phyloP scores from a whole-genome alignment of 805 yeast genomes.

The Priceomyces castillae region DNA sequence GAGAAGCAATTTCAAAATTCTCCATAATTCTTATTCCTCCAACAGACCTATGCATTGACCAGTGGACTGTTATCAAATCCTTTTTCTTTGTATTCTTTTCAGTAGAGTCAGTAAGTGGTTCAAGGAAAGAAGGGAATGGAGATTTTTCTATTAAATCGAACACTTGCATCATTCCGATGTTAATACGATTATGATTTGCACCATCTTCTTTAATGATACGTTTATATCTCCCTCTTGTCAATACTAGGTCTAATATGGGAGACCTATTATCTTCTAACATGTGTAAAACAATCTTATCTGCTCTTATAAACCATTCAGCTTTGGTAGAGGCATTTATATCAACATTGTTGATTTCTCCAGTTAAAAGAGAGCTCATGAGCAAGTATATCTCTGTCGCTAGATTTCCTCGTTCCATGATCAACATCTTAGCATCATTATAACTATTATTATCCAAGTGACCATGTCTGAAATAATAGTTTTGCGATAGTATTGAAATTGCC shows the following conservation, averaged over 20 bases:
- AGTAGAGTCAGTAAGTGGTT: slow-evolving; percentile 19
- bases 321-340: slow-evolving; percentile 19
- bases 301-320: slow-evolving; percentile 35
- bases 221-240: slow-evolving; percentile 33
- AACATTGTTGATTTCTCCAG: slow-evolving; percentile 28
- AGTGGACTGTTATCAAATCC: slow-evolving; percentile 31
- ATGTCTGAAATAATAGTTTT: slow-evolving; percentile 50
- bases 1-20: slow-evolving; percentile 33
- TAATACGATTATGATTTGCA: slow-evolving; percentile 36
- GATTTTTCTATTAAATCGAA: slow-evolving; percentile 33
- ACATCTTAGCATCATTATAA: slow-evolving; percentile 40
- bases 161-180: slow-evolving; percentile 37
- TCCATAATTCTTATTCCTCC: slow-evolving; percentile 44
- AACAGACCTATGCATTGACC: slow-evolving; percentile 42
- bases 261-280: slow-evolving; percentile 40
- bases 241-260: slow-evolving; percentile 37
- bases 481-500: slow-evolving; percentile 39
- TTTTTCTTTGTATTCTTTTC: slow-evolving; percentile 6
- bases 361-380: slow-evolving; percentile 34
- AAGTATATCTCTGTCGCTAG: slow-evolving; percentile 34
- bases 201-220: slow-evolving; percentile 39
- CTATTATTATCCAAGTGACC: slow-evolving; percentile 49
- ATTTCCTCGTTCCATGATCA: slow-evolving; percentile 32
- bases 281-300: slow-evolving; percentile 39
- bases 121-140: slow-evolving; percentile 31